Conservation (phyloP, 257 asterid genomes). For the Paulownia fortunei region DNA sequence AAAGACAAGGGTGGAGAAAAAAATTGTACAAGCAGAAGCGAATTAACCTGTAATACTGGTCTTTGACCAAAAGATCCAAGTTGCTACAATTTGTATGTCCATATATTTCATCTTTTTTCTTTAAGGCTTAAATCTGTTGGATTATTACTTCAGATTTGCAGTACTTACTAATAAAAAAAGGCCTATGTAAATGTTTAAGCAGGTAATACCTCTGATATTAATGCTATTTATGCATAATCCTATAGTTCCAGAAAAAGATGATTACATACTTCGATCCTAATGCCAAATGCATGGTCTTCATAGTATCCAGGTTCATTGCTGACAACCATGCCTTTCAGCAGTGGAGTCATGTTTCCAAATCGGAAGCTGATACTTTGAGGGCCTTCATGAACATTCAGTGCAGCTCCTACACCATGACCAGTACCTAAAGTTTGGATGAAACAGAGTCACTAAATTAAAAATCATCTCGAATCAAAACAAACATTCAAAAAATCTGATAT, state of each 20-base stretch:
- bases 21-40: constrained; percentile 1
- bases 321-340: constrained; percentile 92
- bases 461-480: constrained; percentile 6
- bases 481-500: constrained; percentile 10
- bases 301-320: constrained; percentile 99
- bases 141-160: neutral
- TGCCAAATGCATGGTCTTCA: constrained; percentile 96
- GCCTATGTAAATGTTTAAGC: neutral
- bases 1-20: constrained; percentile 35
- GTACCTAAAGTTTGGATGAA: constrained; percentile 63
- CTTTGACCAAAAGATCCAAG: neutral
- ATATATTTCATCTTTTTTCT: neutral
- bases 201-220: neutral
- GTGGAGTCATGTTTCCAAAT: constrained; percentile 90
- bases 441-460: constrained; percentile 1
- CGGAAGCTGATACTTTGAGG: constrained; percentile 99
- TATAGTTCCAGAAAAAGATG: constrained; percentile 29
- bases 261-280: constrained; percentile 84
- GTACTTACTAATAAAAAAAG: neutral
- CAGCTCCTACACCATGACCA: constrained; percentile 99
- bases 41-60: neutral
- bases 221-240: constrained; percentile 4
- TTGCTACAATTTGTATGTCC: neutral
- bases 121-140: neutral
- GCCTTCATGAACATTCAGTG: constrained; percentile 97